A percentile compares a stretch with the other conserved stretches of the same genome.
Conservation (phyloP, 345 rosid species). For the Sonneratia alba region DNA sequence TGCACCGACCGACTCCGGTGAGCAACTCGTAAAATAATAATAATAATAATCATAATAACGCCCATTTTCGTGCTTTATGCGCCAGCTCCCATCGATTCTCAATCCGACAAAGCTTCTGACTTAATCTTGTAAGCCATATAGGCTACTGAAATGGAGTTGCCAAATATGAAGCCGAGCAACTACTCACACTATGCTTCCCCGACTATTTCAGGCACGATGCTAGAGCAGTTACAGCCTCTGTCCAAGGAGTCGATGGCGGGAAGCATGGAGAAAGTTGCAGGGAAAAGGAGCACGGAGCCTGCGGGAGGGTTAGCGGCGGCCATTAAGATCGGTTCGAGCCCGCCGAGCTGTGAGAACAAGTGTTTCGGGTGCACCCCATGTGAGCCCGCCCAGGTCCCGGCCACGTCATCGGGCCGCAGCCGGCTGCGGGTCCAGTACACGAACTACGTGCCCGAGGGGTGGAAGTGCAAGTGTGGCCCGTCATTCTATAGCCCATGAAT, state of each 20-base stretch:
- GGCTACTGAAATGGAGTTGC: too few species aligned
- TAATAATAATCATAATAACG: too few species aligned
- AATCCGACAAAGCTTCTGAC: too few species aligned
- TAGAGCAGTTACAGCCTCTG: not conserved
- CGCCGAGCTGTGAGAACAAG: constrained; percentile 70
- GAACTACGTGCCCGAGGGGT: constrained; percentile 75
- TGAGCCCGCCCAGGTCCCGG: constrained; percentile 65
- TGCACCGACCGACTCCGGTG: constrained; percentile 25
- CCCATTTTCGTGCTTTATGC: too few species aligned
- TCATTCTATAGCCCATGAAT: constrained; percentile 41
- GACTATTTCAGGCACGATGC: not conserved
- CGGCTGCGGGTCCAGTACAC: constrained; percentile 40
- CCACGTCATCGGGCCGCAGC: constrained; percentile 19
- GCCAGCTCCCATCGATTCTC: too few species aligned
- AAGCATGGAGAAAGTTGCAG: constrained; percentile 5
- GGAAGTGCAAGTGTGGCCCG: constrained; percentile 86
- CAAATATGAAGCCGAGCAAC: too few species aligned
- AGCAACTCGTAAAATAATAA: not conserved
- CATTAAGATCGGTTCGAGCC: constrained; percentile 60
- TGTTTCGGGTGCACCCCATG: constrained; percentile 77
- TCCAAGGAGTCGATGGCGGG: not conserved
- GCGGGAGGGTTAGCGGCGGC: constrained; percentile 8
- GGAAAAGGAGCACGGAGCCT: constrained; percentile 8
- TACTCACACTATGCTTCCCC: not conserved
- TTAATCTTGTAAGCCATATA: too few species aligned